Conservation (phyloP, 441 rosid species). For the Adansonia gregorii region DNA sequence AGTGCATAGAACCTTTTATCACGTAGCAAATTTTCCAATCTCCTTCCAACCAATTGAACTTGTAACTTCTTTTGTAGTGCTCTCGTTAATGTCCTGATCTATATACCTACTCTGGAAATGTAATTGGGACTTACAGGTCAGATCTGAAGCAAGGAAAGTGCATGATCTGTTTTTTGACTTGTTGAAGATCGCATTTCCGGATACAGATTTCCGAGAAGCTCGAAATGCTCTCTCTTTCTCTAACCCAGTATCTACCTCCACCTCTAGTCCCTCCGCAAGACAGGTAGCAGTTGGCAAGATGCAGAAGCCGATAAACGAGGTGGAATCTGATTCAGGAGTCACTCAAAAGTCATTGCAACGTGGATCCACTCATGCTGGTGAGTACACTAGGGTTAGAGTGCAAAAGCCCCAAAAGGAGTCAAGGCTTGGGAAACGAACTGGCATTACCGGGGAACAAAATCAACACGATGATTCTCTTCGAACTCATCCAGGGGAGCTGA, state of each 20-base stretch:
- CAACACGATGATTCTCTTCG: conserved; percentile 74
- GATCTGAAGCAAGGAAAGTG: conserved; percentile 95
- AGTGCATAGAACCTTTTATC: conserved; percentile 7
- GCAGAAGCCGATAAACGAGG: conserved; percentile 62
- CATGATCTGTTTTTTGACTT: conserved; percentile 96
- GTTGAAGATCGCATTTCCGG: conserved; percentile 93
- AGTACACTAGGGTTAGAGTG: conserved; percentile 72
- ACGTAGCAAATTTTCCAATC: conserved; percentile 9
- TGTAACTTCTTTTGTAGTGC: neutral
- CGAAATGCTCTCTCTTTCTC: conserved; percentile 76
- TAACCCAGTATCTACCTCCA: conserved; percentile 51
- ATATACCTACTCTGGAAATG: conserved; percentile 7
- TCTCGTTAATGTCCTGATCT: neutral
- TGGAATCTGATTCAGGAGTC: conserved; percentile 58
- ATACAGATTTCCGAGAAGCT: conserved; percentile 82
- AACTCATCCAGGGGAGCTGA: conserved; percentile 89
- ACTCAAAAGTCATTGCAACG: conserved; percentile 61
- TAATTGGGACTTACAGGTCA: conserved; percentile 58
- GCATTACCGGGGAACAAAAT: conserved; percentile 52
- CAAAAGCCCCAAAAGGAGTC: conserved; percentile 73
- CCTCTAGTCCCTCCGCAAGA: conserved; percentile 60
- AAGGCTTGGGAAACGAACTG: conserved; percentile 58
- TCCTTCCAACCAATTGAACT: conserved; percentile 11
- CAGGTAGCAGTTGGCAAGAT: conserved; percentile 61
- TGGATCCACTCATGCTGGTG: conserved; percentile 44